Conservation (phyloP, 2,329 filamentous ascomycete species). For the Sclerotinia spermophila region DNA sequence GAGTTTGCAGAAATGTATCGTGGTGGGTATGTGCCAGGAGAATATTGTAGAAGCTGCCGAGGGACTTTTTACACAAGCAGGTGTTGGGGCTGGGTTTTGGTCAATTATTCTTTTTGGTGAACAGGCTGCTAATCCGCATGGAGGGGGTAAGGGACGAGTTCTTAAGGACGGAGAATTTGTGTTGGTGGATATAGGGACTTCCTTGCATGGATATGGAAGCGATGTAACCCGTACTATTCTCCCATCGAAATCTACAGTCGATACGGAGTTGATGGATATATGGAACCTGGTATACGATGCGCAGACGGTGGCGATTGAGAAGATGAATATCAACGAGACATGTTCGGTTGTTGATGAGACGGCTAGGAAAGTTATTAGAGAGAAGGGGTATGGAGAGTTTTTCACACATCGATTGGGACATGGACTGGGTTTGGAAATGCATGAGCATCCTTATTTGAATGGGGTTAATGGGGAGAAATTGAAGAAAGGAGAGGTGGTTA, state of each 20-base stretch:
- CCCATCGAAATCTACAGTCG: slow-evolving; percentile 24
- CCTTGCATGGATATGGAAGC: slow-evolving; percentile 58
- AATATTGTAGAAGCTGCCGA: slow-evolving; percentile 53
- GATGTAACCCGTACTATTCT: slow-evolving; percentile 59
- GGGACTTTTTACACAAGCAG: slow-evolving; percentile 47
- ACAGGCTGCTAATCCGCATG: slow-evolving; percentile 41
- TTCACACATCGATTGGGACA: slow-evolving; percentile 62
- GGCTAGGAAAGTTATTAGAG: slow-evolving; percentile 50
- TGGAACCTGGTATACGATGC: slow-evolving; percentile 59
- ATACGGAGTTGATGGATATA: slow-evolving; percentile 42
- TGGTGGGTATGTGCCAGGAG: slow-evolving; percentile 52
- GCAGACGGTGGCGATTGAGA: slow-evolving; percentile 51
- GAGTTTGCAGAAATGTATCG: slow-evolving; percentile 51
- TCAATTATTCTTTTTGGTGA: slow-evolving; percentile 58
- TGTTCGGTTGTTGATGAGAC: slow-evolving; percentile 59
- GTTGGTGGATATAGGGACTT: slow-evolving; percentile 56
- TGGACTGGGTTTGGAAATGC: slow-evolving; percentile 62
- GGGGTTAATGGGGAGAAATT: slow-evolving; percentile 53
- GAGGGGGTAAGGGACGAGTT: slow-evolving; percentile 43
- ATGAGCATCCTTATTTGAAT: slow-evolving; percentile 62
- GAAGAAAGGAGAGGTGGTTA: slow-evolving; percentile 57
- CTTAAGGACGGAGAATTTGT: slow-evolving; percentile 53
- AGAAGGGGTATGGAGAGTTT: slow-evolving; percentile 46
- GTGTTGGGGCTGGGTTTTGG: slow-evolving; percentile 55
- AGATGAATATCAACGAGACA: slow-evolving; percentile 49